A percentile compares a stretch with the other conserved stretches of the same genome.
phyloP scores from a whole-genome alignment of 176 grass and related monocot species.

The Raddia guianensis region DNA sequence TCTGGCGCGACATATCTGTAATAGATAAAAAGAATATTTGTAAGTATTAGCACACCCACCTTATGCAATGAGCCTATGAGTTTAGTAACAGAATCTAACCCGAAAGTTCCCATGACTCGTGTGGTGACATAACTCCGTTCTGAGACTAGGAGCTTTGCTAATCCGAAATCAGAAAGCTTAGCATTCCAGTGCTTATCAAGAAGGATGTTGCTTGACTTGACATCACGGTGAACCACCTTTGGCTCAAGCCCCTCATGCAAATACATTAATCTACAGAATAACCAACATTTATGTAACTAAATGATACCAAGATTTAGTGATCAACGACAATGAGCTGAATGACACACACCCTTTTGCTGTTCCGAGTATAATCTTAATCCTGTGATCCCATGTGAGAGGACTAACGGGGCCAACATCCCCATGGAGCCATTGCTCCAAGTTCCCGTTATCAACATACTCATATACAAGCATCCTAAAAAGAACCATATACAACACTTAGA shows the following conservation, averaged over 20 bases:
- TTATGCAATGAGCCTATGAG: background rate
- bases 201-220: slow-evolving; percentile 97
- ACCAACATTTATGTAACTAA: slow-evolving; percentile 14
- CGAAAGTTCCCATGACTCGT: slow-evolving; percentile 98
- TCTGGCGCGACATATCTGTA: slow-evolving; percentile 93
- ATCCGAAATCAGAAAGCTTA: slow-evolving; percentile 96
- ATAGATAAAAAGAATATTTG: slow-evolving; percentile 28
- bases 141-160: slow-evolving; percentile 81
- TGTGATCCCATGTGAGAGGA: slow-evolving; percentile 85
- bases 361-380: slow-evolving; percentile 86
- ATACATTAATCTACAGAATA: slow-evolving; percentile 75
- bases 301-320: background rate
- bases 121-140: slow-evolving; percentile 90
- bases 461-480: slow-evolving; percentile 88
- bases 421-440: slow-evolving; percentile 96
- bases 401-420: slow-evolving; percentile 78
- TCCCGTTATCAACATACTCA: slow-evolving; percentile 90
- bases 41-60: background rate
- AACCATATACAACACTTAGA: slow-evolving; percentile 32
- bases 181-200: slow-evolving; percentile 87
- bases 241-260: slow-evolving; percentile 95
- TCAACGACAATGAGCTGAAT: background rate
- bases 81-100: slow-evolving; percentile 52
- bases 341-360: slow-evolving; percentile 80
- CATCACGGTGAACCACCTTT: slow-evolving; percentile 95